Base-by-base conservation (phyloP, 352 stramenopile genomes). In the Globisporangium radiosum region DNA sequence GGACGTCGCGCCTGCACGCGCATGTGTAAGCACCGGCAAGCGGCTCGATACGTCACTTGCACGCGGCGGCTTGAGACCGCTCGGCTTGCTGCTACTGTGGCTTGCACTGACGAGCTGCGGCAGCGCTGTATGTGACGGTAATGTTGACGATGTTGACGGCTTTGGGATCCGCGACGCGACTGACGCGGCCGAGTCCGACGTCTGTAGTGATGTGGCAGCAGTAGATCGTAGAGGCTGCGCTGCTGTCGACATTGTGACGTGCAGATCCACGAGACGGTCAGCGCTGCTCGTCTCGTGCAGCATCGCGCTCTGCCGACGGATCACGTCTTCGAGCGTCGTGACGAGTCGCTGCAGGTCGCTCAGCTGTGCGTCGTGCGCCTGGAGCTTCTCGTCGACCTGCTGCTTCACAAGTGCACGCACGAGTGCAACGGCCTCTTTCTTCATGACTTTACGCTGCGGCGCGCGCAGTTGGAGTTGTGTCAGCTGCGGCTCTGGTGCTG, bases 331-430 rank as follows among this genome's bases (percentile, higher is more conserved):
- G 43, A 82, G 57, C n/a, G 55, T 73, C 11, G 57, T 49, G 4
- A 81, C 63, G 53, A 78, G 70, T 0, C 68, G 68, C 57, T 81
- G 71, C 10, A 82, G 64, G 11, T 79, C 71, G 38, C 59, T 59
- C 60, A 82, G 64, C 56, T 78, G 77, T 37, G 59, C 60, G 36
- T 82, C 71, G 33, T 76, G 71, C 2, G 68, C 71, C 7, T 60
- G 69, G 4, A 82, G 59, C 38, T 68, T 75, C 15, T 69, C 64
- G 9, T 71, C 56, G 36, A 82, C 53, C 48, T 79, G 71, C 43
- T 75, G 63, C 45, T 75, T 65, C 36, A 82, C 73, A 6, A 82
- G 38, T 19, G 37, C 53, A 47, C 71, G 78, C 55, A 81, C 69
- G 25, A 78, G 52, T 2, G 73, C 66, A 14, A 78, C 58, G 0